phyloP scores from a whole-genome alignment of 148 eudicot species.

The Dianthus caryophyllus region DNA sequence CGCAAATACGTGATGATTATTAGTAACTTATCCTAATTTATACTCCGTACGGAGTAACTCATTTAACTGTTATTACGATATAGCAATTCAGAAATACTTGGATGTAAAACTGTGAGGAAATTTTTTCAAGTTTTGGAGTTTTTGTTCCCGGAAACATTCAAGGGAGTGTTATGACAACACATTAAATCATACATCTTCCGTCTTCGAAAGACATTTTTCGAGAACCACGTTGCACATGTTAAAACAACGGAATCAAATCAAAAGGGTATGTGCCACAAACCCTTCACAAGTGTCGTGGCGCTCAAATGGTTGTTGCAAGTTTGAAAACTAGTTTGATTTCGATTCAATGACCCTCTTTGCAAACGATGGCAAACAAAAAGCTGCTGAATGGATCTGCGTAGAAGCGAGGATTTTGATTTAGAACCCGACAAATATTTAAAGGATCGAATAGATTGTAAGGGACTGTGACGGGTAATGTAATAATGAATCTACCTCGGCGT shows the following conservation, averaged over 20 bases:
- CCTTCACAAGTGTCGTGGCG: background rate
- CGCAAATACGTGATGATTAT: too few relatives aligned
- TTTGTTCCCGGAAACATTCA: background rate
- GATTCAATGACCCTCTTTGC: constrained; percentile 81
- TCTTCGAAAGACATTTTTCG: background rate
- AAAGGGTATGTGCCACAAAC: background rate
- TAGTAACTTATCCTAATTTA: too few relatives aligned
- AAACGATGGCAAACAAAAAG: constrained; percentile 92
- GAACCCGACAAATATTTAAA: background rate
- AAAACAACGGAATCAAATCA: background rate
- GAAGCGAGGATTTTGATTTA: background rate
- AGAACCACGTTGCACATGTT: background rate
- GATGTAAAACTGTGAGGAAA: background rate
- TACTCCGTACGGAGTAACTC: too few relatives aligned
- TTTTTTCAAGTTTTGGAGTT: background rate
- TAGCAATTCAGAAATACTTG: background rate
- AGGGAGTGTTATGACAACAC: background rate
- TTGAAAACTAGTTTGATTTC: constrained; percentile 40
- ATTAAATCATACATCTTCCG: background rate
- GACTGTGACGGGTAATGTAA: too few relatives aligned
- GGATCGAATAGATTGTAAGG: too few relatives aligned
- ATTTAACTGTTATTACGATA: too few relatives aligned
- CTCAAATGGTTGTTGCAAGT: background rate
- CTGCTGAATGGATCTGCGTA: constrained; percentile 80
- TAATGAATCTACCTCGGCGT: constrained; percentile 57